Evolutionary conservation across 768 basidiomycete species (phyloP).

Genomic region (Sarcomyxa edulis): DNA sequence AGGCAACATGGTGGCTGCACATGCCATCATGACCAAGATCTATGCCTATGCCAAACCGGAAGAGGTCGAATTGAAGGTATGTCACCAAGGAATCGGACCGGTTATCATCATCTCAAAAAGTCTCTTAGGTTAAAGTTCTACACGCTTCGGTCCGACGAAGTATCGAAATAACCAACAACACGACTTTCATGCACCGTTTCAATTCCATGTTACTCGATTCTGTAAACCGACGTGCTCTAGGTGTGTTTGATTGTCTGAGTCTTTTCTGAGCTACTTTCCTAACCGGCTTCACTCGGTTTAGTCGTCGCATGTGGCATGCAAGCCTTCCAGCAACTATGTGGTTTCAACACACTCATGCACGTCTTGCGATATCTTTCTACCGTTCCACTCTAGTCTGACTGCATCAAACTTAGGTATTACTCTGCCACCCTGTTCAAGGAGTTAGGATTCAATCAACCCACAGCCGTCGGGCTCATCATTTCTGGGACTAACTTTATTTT

Average conservation of each 20-base stretch:
- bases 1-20: conserved; percentile 46
- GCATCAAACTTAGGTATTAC: too few species aligned
- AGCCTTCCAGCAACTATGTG: conserved; percentile 79
- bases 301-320: conserved; percentile 79
- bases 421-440: conserved; percentile 75
- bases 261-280: background rate
- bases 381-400: too few species aligned
- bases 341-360: conserved; percentile 81
- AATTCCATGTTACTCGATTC: conserved; percentile 50
- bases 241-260: conserved; percentile 35
- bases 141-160: conserved; percentile 55
- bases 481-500: conserved; percentile 78
- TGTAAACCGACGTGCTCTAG: conserved; percentile 63
- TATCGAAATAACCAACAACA: conserved; percentile 55
- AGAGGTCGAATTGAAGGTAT: conserved; percentile 63
- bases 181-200: conserved; percentile 53
- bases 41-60: conserved; percentile 60
- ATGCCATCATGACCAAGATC: conserved; percentile 55
- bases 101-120: background rate
- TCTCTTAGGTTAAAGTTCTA: conserved; percentile 49
- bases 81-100: conserved; percentile 1
- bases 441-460: conserved; percentile 80
- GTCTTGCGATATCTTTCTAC: too few species aligned
- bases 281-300: conserved; percentile 16
- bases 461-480: conserved; percentile 74